Evolutionary conservation across 108 stramenopile genomes (phyloP).

Genomic region (Cylindrotheca fusiformis): DNA sequence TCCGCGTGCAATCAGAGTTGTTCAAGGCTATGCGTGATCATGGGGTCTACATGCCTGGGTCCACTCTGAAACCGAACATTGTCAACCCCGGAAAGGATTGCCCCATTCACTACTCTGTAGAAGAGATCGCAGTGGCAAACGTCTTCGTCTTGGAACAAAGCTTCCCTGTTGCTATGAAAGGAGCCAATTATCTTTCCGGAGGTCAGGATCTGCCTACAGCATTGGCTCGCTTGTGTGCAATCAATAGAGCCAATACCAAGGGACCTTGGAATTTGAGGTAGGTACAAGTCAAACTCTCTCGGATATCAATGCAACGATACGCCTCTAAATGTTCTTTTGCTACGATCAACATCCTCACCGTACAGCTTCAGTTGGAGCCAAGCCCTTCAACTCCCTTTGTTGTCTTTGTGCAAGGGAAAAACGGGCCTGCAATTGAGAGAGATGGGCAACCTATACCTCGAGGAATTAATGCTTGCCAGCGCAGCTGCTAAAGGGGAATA

Average conservation of each 20-base stretch:
- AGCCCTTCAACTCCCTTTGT: conserved; percentile 82
- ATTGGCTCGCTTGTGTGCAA: conserved; percentile 73
- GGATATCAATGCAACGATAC: no score
- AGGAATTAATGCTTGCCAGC: conserved; percentile 54
- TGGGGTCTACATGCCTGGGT: conserved; percentile 84
- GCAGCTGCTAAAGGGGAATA: conserved; percentile 47
- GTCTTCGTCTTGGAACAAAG: conserved; percentile 74
- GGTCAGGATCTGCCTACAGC: conserved; percentile 87
- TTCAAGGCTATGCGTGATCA: conserved; percentile 90
- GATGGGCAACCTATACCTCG: conserved; percentile 57
- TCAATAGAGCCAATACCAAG: conserved; percentile 70
- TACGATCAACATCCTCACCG: conserved; percentile 29
- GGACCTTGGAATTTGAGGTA: conserved; percentile 50
- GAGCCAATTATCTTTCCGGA: conserved; percentile 85
- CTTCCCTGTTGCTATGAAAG: conserved; percentile 87
- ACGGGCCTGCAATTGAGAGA: conserved; percentile 45
- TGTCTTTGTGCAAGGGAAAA: conserved; percentile 77
- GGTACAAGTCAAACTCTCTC: no score
- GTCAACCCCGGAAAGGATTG: conserved; percentile 82
- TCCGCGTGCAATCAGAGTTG: conserved; percentile 45
- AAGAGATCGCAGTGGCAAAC: conserved; percentile 81
- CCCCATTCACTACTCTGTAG: conserved; percentile 51
- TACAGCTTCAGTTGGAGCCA: conserved; percentile 79
- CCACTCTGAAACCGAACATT: conserved; percentile 91
- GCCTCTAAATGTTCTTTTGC: neutral